A percentile compares a stretch with the other conserved stretches of the same genome.
Evolutionary conservation across 2,329 filamentous ascomycete genomes (phyloP).

Genomic region (Claviceps monticola): DNA sequence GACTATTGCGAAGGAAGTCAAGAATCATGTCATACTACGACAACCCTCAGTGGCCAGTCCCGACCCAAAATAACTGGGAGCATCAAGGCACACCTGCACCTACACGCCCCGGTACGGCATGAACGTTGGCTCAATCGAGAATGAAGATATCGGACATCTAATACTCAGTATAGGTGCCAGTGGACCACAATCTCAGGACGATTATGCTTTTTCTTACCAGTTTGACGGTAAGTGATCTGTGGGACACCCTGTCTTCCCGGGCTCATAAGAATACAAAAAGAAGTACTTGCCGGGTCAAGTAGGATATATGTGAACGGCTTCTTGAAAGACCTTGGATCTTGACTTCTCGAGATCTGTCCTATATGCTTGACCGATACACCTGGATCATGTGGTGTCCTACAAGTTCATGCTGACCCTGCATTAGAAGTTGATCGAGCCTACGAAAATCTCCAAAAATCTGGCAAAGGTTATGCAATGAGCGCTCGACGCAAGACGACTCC

Average conservation of each 20-base stretch:
- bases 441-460: slow-evolving; percentile 92
- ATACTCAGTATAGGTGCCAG: slow-evolving; percentile 45
- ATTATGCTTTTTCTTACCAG: slow-evolving; percentile 73
- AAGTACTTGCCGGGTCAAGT: not conserved
- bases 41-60: slow-evolving; percentile 26
- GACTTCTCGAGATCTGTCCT: not conserved
- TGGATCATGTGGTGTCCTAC: not conserved
- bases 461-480: slow-evolving; percentile 68
- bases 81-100: slow-evolving; percentile 28
- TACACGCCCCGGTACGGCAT: slow-evolving; percentile 24
- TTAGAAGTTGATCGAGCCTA: slow-evolving; percentile 90
- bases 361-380: not conserved
- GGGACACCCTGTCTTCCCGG: not conserved
- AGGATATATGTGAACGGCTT: not conserved
- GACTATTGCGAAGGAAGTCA: not conserved
- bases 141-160: slow-evolving; percentile 5
- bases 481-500: slow-evolving; percentile 54
- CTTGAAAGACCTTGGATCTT: not conserved
- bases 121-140: not conserved
- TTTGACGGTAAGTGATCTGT: slow-evolving; percentile 61
- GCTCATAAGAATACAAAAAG: not conserved
- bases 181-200: slow-evolving; percentile 61
- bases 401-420: slow-evolving; percentile 4
- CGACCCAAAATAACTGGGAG: slow-evolving; percentile 30
- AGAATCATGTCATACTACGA: slow-evolving; percentile 31